Evolutionary conservation across 192 early-diverging fungal species (phyloP), one percentile per base, ranked within the genome.

Genomic region (Rhizoclosmatium sp.): DNA sequence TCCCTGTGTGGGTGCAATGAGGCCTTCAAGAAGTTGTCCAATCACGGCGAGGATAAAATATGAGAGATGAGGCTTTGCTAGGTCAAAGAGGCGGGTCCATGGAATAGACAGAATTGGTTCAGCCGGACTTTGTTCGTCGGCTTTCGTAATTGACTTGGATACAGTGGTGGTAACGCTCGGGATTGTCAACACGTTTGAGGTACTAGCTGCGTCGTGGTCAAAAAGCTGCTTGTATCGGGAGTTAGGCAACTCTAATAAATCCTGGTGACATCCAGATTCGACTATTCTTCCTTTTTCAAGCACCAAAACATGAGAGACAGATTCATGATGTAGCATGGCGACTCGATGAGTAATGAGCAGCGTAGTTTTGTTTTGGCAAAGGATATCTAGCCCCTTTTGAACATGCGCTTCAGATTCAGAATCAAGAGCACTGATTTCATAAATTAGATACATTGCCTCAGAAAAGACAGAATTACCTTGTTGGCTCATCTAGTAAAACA

Each of bases 21-120:
- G 67, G n/a, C 67, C 67, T 69, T 69, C 67, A 9, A 69, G 67
- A n/a, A 69, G 67, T 23, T 12, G 16, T n/a, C 67, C 67, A 16
- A 69, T 3, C 9, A 47, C 42, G 16, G 40, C 67, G 9, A 69
- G 9, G 16, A 69, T n/a, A 45, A 69, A 31, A 31, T 31, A 31
- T 31, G 31, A 31, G 31, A 31, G 31, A 31, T 31, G 31, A 31
- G 31, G 31, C 31, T 31, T 31, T 31, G 31, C 31, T 31, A 31
- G 31, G 31, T 31, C 31, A 31, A 31, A 31, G 31, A 31, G 31
- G 31, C 31, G 31, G 31, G 31, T 31, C 31, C 31, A 31, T 31
- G 31, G 31, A 31, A 31, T 31, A 31, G 31, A 31, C 31, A 31
- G 31, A 31, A 31, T 31, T 31, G 31, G 31, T 31, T 31, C 31